A percentile compares a stretch with the other conserved stretches of the same genome.
phyloP scores from a whole-genome alignment of 2,329 filamentous ascomycete species.

The Teratosphaeria gauchensis region DNA sequence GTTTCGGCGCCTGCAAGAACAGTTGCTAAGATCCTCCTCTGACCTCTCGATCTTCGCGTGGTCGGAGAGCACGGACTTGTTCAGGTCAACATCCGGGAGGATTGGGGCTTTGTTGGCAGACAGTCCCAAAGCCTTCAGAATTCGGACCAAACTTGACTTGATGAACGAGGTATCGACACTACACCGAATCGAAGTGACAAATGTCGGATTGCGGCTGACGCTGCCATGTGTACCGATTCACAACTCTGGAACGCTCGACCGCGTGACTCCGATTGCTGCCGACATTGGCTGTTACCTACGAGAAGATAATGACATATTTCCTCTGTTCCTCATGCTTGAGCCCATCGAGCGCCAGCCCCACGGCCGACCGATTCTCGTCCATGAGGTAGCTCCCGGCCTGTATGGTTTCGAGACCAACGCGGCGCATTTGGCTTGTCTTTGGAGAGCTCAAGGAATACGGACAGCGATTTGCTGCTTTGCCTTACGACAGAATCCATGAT shows the following conservation, averaged over 20 bases:
- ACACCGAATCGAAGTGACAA: not conserved
- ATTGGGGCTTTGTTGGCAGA: not conserved
- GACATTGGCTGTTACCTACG: not conserved
- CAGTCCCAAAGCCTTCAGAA: not conserved
- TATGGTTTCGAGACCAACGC: no score
- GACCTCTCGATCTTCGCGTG: slow-evolving; percentile 17
- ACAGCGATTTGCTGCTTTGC: no score
- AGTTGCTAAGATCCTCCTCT: slow-evolving; percentile 7
- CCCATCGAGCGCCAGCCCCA: not conserved
- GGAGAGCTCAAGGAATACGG: no score
- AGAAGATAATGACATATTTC: not conserved
- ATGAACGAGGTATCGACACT: not conserved
- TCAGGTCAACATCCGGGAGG: no score
- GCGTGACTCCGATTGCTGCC: not conserved
- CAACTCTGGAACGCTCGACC: not conserved
- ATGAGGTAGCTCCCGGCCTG: no score
- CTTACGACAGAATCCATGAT: no score
- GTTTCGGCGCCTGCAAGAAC: slow-evolving; percentile 11
- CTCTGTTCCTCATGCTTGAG: not conserved
- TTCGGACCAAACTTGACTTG: not conserved
- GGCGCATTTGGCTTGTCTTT: no score
- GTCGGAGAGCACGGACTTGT: no score
- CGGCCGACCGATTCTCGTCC: no score
- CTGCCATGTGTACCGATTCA: not conserved
- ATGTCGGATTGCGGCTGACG: not conserved